These are phyloP conservation scores for Polytrichum commune DNA, from an alignment of 225 moss, liverwort and hornwort species.

Conservation along the genomic window DNA sequence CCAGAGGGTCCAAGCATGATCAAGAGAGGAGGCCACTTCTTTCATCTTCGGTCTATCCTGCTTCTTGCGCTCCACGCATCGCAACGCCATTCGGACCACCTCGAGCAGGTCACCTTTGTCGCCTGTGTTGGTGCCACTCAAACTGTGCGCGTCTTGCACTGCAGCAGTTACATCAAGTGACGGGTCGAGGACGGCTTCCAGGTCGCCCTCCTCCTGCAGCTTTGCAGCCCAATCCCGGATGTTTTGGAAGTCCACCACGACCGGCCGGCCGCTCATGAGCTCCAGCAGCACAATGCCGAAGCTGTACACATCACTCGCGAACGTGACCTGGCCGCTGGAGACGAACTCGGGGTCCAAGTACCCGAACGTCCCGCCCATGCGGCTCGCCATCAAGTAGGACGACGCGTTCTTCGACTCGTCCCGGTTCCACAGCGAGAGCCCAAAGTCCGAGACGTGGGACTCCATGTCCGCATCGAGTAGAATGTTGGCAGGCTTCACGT, in stretches of 20 bases:
- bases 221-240: constrained; percentile 21
- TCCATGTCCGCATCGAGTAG: constrained; percentile 58
- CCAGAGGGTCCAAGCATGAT: constrained; percentile 18
- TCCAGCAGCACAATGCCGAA: constrained; percentile 77
- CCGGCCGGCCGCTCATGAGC: constrained; percentile 27
- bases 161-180: neutral
- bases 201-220: constrained; percentile 1
- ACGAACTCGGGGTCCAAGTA: constrained; percentile 72
- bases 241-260: constrained; percentile 21
- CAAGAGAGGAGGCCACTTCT: constrained; percentile 20
- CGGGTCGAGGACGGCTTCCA: constrained; percentile 16
- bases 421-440: constrained; percentile 58
- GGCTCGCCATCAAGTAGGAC: constrained; percentile 54
- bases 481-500: constrained; percentile 69
- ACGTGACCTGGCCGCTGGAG: constrained; percentile 51
- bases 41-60: constrained; percentile 30
- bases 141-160: neutral
- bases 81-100: constrained; percentile 15
- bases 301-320: constrained; percentile 74
- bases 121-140: neutral
- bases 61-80: constrained; percentile 20
- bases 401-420: constrained; percentile 35
- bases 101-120: constrained; percentile 10
- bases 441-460: constrained; percentile 67
- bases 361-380: constrained; percentile 60